Percentiles rank a stretch among this genome's conserved stretches.
These are phyloP conservation scores for Xylariaceae sp. DNA, from an alignment of 2,329 filamentous ascomycete genomes.

Conservation along the genomic window DNA sequence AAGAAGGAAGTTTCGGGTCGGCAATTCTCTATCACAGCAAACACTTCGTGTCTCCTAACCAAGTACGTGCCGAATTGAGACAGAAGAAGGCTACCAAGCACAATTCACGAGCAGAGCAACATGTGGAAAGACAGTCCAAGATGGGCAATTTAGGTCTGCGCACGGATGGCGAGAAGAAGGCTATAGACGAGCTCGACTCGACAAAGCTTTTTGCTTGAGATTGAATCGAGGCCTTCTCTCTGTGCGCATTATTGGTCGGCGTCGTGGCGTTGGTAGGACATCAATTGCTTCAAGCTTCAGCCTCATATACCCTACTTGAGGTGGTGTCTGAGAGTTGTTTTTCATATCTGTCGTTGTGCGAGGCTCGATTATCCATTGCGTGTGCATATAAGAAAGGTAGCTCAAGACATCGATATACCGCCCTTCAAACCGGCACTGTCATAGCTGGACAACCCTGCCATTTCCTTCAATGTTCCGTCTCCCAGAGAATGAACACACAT, in stretches of 20 bases:
- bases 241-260: not conserved
- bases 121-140: slow-evolving; percentile 68
- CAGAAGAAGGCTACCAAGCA: slow-evolving; percentile 73
- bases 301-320: too few species aligned
- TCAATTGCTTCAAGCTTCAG: too few species aligned
- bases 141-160: slow-evolving; percentile 73
- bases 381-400: too few species aligned
- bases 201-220: slow-evolving; percentile 68
- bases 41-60: slow-evolving; percentile 94
- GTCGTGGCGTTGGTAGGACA: not conserved
- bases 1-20: slow-evolving; percentile 87
- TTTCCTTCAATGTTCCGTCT: too few species aligned
- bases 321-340: too few species aligned
- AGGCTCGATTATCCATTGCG: too few species aligned
- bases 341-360: too few species aligned
- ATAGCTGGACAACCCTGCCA: too few species aligned
- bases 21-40: slow-evolving; percentile 98
- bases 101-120: slow-evolving; percentile 70
- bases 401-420: too few species aligned
- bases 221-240: slow-evolving; percentile 5
- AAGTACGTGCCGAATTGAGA: slow-evolving; percentile 78
- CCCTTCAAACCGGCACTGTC: too few species aligned
- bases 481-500: too few species aligned
- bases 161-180: slow-evolving; percentile 59
- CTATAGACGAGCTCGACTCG: slow-evolving; percentile 69